Evolutionary conservation across 2,329 filamentous ascomycete species (phyloP).

Genomic region (Clarireedia hainanense): DNA sequence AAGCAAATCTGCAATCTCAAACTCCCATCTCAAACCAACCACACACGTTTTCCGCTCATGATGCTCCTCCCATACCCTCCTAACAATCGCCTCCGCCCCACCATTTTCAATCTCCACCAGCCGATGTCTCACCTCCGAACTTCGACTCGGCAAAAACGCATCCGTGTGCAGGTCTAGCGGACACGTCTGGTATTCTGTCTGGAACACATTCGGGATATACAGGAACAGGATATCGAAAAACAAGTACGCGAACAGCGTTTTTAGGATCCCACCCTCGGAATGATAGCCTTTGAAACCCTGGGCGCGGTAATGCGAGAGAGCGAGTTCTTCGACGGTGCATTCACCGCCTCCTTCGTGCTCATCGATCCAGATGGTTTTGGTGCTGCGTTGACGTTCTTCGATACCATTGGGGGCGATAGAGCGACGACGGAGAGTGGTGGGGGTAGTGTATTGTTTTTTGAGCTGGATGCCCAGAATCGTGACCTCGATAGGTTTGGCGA

Average conservation of each 20-base stretch:
- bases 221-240: conserved; percentile 91
- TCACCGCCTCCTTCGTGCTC: conserved; percentile 59
- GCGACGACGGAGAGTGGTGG: conserved; percentile 14
- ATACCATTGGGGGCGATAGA: conserved; percentile 4
- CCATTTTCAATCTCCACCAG: conserved; percentile 85
- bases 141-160: conserved; percentile 78
- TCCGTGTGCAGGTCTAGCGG: conserved; percentile 91
- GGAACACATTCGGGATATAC: conserved; percentile 94
- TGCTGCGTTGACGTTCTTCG: conserved; percentile 37
- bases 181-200: conserved; percentile 90
- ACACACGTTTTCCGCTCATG: conserved; percentile 69
- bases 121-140: conserved; percentile 81
- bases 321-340: conserved; percentile 91
- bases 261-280: conserved; percentile 80
- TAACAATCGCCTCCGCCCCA: conserved; percentile 57
- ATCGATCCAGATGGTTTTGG: conserved; percentile 85
- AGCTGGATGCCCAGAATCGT: conserved; percentile 71
- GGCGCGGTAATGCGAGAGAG: conserved; percentile 73
- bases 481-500: conserved; percentile 69
- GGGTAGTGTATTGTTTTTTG: conserved; percentile 44
- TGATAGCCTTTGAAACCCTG: conserved; percentile 91
- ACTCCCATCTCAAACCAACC: conserved; percentile 90
- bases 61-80: conserved; percentile 60
- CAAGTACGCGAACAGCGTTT: conserved; percentile 84
- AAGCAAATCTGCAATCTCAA: conserved; percentile 66